Conservation (phyloP, 768 basidiomycete species). For the Sporobolomyces roseus region DNA sequence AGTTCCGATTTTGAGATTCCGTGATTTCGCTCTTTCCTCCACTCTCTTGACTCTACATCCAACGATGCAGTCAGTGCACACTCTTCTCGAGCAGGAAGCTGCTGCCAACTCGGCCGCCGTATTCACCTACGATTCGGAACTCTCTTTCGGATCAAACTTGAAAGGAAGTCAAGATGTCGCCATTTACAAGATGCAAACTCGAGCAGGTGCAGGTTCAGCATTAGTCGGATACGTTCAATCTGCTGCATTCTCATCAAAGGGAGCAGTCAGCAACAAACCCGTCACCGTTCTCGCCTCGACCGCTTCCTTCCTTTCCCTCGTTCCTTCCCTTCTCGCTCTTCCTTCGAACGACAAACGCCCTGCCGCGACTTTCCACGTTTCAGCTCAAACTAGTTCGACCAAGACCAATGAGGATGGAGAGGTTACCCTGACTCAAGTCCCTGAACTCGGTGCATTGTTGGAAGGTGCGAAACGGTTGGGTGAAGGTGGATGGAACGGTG, state of each 20-base stretch:
- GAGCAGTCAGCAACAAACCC: conserved; percentile 47
- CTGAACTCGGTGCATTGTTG: conserved; percentile 69
- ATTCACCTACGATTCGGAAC: conserved; percentile 37
- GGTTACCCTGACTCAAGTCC: conserved; percentile 60
- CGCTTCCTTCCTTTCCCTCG: conserved; percentile 76
- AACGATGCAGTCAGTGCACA: conserved; percentile 28
- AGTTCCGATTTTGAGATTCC: background rate
- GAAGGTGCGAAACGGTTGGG: conserved; percentile 60
- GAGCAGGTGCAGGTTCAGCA: conserved; percentile 75
- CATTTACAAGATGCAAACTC: conserved; percentile 70
- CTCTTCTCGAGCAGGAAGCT: conserved; percentile 30
- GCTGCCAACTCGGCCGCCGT: conserved; percentile 21
- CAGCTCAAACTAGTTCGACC: conserved; percentile 60
- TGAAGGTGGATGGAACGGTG: conserved; percentile 54
- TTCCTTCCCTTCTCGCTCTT: conserved; percentile 68
- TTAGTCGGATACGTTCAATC: conserved; percentile 58
- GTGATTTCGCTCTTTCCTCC: background rate
- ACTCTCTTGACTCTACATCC: background rate
- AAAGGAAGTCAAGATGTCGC: conserved; percentile 10
- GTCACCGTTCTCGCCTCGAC: conserved; percentile 63
- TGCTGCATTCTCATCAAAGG: conserved; percentile 71
- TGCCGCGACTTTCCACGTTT: conserved; percentile 77
- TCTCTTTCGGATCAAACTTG: conserved; percentile 31
- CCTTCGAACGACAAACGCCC: conserved; percentile 62
- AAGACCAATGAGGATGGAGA: conserved; percentile 54